These are phyloP conservation scores for Salvia sclarea DNA, from an alignment of 305 asterid genomes.

Conservation along the genomic window DNA sequence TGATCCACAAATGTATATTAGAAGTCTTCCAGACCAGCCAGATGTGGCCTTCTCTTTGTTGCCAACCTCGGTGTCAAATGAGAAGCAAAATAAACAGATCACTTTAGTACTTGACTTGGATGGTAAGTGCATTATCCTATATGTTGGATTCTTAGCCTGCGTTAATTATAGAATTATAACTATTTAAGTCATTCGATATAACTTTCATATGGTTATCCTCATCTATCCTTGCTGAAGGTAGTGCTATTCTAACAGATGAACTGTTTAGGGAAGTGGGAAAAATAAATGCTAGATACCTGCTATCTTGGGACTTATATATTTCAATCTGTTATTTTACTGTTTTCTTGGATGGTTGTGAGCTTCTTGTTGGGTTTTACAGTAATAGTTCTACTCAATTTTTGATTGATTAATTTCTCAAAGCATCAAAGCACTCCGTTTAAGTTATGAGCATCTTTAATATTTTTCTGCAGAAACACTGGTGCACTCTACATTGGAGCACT, in stretches of 20 bases:
- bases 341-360: background rate
- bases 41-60: slow-evolving; percentile 45
- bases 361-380: background rate
- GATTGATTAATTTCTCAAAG: slow-evolving; percentile 16
- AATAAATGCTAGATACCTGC: slow-evolving; percentile 3
- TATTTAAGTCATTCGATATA: slow-evolving; percentile 2
- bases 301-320: background rate
- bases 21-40: slow-evolving; percentile 62
- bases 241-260: background rate
- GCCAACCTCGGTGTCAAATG: slow-evolving; percentile 46
- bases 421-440: slow-evolving; percentile 29
- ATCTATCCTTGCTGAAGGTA: slow-evolving; percentile 11
- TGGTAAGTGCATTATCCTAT: slow-evolving; percentile 51
- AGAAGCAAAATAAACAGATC: slow-evolving; percentile 49
- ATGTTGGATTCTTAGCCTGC: background rate
- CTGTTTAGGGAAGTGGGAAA: background rate
- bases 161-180: background rate
- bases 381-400: background rate
- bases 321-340: background rate
- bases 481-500: slow-evolving; percentile 81
- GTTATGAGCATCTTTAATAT: slow-evolving; percentile 30
- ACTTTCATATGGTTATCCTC: slow-evolving; percentile 1
- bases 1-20: slow-evolving; percentile 87
- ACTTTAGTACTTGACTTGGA: slow-evolving; percentile 93
- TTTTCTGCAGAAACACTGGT: slow-evolving; percentile 89